Conservation (phyloP, 441 rosid species). For the Adansonia rubrostipa region DNA sequence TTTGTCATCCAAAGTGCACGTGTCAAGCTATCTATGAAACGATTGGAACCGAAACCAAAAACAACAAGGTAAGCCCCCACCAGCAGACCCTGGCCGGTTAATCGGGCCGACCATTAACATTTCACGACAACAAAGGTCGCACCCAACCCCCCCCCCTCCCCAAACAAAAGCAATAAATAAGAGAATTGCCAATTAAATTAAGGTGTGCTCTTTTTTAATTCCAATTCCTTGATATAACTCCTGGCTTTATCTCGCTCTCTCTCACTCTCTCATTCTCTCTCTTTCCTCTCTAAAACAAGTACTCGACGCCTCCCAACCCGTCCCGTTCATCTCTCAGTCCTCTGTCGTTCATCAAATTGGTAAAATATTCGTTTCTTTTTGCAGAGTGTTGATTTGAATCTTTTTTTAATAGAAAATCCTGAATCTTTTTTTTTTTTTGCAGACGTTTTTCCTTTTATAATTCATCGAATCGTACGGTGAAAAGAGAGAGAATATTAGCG, state of each 20-base stretch:
- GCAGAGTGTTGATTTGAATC: background rate
- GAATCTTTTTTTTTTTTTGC: too few species aligned
- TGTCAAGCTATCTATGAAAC: constrained; percentile 1
- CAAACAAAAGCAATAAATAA: constrained; percentile 25
- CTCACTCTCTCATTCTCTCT: background rate
- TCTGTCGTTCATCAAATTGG: background rate
- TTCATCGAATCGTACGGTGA: constrained; percentile 21
- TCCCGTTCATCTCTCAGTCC: constrained; percentile 20
- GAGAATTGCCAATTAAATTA: constrained; percentile 17
- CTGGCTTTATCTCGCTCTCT: constrained; percentile 2
- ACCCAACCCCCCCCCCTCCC: background rate
- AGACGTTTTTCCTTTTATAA: background rate
- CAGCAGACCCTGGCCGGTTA: background rate
- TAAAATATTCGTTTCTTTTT: background rate
- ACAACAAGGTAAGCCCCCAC: background rate
- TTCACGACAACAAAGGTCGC: constrained; percentile 4
- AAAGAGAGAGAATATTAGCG: constrained; percentile 15
- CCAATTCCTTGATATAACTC: constrained; percentile 31
- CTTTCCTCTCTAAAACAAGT: background rate
- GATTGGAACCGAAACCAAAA: background rate
- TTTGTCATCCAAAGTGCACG: background rate
- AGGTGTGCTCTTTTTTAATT: constrained; percentile 38
- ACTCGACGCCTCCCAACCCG: constrained; percentile 38
- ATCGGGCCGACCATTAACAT: constrained; percentile 1
- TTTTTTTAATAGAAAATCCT: background rate